These are phyloP conservation scores for Mariannaea sp. DNA, from an alignment of 2,329 filamentous ascomycete species.

Conservation along the genomic window DNA sequence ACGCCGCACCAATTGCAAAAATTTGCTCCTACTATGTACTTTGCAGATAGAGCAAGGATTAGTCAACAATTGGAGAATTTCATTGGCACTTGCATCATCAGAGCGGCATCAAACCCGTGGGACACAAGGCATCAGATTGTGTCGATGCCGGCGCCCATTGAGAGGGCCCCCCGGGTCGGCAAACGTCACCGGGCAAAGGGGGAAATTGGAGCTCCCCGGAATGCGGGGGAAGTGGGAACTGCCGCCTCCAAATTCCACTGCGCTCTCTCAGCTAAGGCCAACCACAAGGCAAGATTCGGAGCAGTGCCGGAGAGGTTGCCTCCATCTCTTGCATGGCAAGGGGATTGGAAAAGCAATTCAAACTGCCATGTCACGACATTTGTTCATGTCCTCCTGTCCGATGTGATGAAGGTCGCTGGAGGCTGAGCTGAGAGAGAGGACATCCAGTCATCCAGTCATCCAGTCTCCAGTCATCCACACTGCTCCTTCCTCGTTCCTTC, in stretches of 20 bases:
- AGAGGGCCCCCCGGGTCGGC: conserved; percentile 18
- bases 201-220: conserved; percentile 10
- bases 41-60: conserved; percentile 4
- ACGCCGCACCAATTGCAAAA: background rate
- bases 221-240: conserved; percentile 20
- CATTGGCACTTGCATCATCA: conserved; percentile 2
- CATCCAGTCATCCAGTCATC: no score
- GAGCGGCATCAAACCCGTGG: conserved; percentile 10
- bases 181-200: conserved; percentile 23
- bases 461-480: background rate
- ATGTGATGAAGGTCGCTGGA: background rate
- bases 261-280: conserved; percentile 5
- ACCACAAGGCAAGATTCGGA: conserved; percentile 12
- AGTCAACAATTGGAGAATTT: background rate
- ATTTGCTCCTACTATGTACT: background rate
- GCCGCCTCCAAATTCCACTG: conserved; percentile 1
- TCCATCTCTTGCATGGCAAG: background rate
- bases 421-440: background rate
- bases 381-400: background rate
- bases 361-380: conserved; percentile 4
- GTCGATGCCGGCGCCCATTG: conserved; percentile 8
- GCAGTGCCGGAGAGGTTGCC: conserved; percentile 5
- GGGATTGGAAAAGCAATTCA: conserved; percentile 4
- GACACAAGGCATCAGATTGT: conserved; percentile 2
- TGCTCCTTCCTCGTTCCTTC: background rate